Conservation (phyloP, 2,329 filamentous ascomycete genomes). For the Cordyceps javanica region DNA sequence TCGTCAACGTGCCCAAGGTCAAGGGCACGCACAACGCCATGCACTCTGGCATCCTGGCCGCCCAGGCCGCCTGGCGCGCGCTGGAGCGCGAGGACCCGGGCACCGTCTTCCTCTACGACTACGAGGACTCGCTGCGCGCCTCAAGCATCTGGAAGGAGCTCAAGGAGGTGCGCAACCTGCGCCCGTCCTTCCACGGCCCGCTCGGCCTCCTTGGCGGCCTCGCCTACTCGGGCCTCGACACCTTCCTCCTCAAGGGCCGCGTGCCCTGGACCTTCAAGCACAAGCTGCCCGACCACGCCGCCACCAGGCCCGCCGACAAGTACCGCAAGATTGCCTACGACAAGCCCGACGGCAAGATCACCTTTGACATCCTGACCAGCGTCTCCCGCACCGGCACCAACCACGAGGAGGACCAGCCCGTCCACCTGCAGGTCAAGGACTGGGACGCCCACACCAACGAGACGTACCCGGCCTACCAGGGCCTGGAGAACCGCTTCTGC, state of each 20-base stretch:
- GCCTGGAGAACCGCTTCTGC: conserved; percentile 93
- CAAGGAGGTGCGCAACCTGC: conserved; percentile 93
- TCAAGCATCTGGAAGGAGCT: conserved; percentile 92
- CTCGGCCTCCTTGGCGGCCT: conserved; percentile 87
- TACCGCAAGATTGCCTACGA: conserved; percentile 90
- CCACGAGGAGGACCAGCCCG: conserved; percentile 97
- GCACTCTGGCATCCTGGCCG: conserved; percentile 94
- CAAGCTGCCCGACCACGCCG: conserved; percentile 66
- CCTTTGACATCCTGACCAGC: conserved; percentile 92
- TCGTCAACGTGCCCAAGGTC: conserved; percentile 96
- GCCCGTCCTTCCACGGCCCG: conserved; percentile 84
- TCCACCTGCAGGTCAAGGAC: conserved; percentile 90
- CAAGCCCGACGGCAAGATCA: conserved; percentile 92
- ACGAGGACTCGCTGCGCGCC: conserved; percentile 80
- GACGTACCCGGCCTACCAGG: conserved; percentile 83
- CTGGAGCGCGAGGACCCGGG: conserved; percentile 51
- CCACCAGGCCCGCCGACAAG: conserved; percentile 73
- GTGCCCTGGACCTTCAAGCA: conserved; percentile 92
- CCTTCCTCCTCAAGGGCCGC: conserved; percentile 77
- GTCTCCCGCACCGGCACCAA: conserved; percentile 95
- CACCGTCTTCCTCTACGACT: conserved; percentile 87
- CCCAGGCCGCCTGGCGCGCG: conserved; percentile 80
- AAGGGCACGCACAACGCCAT: conserved; percentile 98
- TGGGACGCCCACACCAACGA: conserved; percentile 84
- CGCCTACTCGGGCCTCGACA: conserved; percentile 87